Evolutionary conservation across 148 eudicot genomes (phyloP).

Genomic region (Heliamphora exappendiculata): DNA sequence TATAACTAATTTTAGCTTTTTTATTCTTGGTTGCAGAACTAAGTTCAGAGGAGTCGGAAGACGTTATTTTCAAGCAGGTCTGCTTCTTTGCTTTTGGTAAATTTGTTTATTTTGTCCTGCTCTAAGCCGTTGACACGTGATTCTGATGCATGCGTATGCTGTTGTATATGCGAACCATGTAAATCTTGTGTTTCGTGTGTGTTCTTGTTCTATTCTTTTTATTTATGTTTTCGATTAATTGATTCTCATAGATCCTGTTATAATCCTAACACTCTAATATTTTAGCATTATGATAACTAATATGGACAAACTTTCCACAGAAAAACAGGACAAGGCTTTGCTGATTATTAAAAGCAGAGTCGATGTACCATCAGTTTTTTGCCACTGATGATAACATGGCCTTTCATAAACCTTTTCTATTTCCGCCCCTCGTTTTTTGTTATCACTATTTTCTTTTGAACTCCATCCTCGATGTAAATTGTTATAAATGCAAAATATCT

Average conservation of each 20-base stretch:
- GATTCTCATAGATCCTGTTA: not conserved
- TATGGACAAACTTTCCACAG: not conserved
- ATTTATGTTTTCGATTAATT: not conserved
- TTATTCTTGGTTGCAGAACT: conserved; percentile 49
- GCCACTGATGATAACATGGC: not conserved
- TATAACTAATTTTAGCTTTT: not conserved
- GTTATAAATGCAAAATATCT: not conserved
- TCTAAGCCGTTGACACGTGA: not conserved
- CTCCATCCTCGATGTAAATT: no score
- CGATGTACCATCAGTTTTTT: not conserved
- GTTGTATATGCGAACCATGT: not conserved
- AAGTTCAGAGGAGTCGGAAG: conserved; percentile 78
- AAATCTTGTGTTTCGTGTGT: not conserved
- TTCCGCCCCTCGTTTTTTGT: not conserved
- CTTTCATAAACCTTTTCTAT: not conserved
- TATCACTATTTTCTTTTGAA: not conserved
- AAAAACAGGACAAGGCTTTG: not conserved
- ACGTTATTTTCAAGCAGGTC: conserved; percentile 92
- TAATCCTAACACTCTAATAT: not conserved
- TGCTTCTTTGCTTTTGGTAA: conserved; percentile 14
- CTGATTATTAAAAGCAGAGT: not conserved
- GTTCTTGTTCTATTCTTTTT: not conserved
- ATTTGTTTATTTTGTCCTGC: conserved; percentile 1
- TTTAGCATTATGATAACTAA: not conserved
- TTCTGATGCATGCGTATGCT: not conserved